phyloP scores from a whole-genome alignment of 352 stramenopile genomes.

The Phytophthora constricta region DNA sequence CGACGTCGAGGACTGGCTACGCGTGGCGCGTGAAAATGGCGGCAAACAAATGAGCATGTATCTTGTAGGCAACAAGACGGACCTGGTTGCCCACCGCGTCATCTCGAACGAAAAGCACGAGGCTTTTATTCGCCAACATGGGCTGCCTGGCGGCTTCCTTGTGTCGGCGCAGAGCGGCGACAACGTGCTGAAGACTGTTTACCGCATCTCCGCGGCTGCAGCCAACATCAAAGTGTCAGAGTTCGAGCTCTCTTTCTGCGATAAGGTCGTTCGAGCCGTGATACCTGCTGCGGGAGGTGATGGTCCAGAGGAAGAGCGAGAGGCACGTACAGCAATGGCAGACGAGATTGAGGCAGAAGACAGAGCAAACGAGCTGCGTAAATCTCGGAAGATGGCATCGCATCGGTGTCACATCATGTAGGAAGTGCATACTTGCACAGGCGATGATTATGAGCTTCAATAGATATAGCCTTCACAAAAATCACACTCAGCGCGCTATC shows the following conservation, averaged over 20 bases:
- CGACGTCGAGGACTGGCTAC: conserved; percentile 83
- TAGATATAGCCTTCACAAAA: conserved; percentile 51
- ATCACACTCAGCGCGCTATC: conserved; percentile 55
- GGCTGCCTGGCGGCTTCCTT: conserved; percentile 75
- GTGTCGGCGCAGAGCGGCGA: conserved; percentile 86
- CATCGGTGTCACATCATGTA: conserved; percentile 50
- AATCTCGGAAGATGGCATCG: conserved; percentile 31
- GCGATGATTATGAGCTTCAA: conserved; percentile 5
- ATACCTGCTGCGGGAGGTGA: conserved; percentile 36
- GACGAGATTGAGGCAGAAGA: conserved; percentile 86
- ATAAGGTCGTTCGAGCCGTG: conserved; percentile 68
- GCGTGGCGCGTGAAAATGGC: conserved; percentile 49
- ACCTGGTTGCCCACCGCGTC: conserved; percentile 80
- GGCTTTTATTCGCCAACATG: conserved; percentile 69
- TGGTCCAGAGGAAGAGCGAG: conserved; percentile 30
- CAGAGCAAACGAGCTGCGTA: conserved; percentile 52
- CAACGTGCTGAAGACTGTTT: conserved; percentile 83
- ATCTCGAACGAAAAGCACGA: conserved; percentile 77
- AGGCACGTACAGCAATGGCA: conserved; percentile 69
- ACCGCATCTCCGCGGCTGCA: conserved; percentile 72
- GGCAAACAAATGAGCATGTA: conserved; percentile 60
- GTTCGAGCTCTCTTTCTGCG: conserved; percentile 83
- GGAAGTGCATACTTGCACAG: neutral
- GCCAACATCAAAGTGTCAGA: conserved; percentile 78
- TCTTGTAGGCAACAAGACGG: conserved; percentile 89